These are phyloP conservation scores for Chaetomium fimeti DNA, from an alignment of 495 filamentous ascomycete genomes.

Conservation along the genomic window DNA sequence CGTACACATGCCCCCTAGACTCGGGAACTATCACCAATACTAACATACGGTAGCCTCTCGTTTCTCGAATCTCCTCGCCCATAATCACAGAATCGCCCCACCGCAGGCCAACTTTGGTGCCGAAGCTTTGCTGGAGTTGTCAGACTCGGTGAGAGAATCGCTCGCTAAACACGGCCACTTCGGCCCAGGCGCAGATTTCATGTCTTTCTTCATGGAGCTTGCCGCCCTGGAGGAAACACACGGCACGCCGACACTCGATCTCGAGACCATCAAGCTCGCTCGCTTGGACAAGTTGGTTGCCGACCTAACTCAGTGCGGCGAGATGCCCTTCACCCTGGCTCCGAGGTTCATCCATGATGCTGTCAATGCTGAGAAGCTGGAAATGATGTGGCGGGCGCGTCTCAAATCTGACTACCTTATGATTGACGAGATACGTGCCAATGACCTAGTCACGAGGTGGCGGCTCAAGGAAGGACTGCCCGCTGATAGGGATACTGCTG, in stretches of 20 bases:
- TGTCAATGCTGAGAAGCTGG: slow-evolving; percentile 35
- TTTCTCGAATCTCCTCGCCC: background rate
- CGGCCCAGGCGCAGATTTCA: slow-evolving; percentile 25
- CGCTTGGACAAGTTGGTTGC: slow-evolving; percentile 45
- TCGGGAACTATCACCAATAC: background rate
- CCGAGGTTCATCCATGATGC: slow-evolving; percentile 27
- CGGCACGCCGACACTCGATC: slow-evolving; percentile 24
- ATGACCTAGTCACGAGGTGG: slow-evolving; percentile 33
- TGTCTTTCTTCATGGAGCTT: slow-evolving; percentile 39
- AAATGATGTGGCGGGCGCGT: slow-evolving; percentile 39
- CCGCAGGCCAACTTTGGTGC: background rate
- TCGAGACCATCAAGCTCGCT: slow-evolving; percentile 40
- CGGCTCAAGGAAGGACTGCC: slow-evolving; percentile 30
- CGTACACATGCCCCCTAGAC: background rate
- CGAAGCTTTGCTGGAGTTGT: slow-evolving; percentile 31
- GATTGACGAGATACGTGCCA: slow-evolving; percentile 42
- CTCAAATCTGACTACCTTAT: slow-evolving; percentile 42
- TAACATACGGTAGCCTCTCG: background rate
- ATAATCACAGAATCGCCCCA: background rate
- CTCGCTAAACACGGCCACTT: slow-evolving; percentile 25
- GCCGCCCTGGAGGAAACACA: slow-evolving; percentile 37
- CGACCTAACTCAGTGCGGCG: slow-evolving; percentile 34
- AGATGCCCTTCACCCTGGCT: slow-evolving; percentile 18
- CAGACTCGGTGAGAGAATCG: slow-evolving; percentile 37
- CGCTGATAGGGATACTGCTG: slow-evolving; percentile 18